A percentile compares a stretch with the other conserved stretches of the same genome.
Conservation (phyloP, 1,284 basidiomycete genomes). For the Cutaneotrichosporon sp. region DNA sequence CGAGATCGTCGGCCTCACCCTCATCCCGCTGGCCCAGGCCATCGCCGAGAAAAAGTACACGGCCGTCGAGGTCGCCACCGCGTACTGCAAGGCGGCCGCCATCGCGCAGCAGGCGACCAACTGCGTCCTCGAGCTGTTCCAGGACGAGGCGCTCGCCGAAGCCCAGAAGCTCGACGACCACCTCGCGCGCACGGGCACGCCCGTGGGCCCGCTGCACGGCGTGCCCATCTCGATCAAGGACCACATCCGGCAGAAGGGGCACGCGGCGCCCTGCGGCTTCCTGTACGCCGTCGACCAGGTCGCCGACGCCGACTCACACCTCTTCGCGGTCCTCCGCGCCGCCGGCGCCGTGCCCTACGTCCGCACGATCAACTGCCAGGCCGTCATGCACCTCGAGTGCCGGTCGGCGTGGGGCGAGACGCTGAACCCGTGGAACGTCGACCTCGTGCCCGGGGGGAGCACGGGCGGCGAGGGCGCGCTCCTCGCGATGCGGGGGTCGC, state of each 20-base stretch:
- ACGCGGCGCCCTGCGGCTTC: slow-evolving; percentile 36
- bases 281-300: slow-evolving; percentile 24
- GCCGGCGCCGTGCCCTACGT: slow-evolving; percentile 12
- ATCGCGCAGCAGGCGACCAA: slow-evolving; percentile 57
- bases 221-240: slow-evolving; percentile 64
- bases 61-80: slow-evolving; percentile 33
- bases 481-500: slow-evolving; percentile 41
- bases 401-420: slow-evolving; percentile 44
- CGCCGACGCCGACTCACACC: slow-evolving; percentile 16
- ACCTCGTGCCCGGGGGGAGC: slow-evolving; percentile 50
- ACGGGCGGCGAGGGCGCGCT: slow-evolving; percentile 55
- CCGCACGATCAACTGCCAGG: slow-evolving; percentile 30
- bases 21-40: slow-evolving; percentile 53
- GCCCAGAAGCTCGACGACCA: slow-evolving; percentile 65
- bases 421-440: slow-evolving; percentile 51
- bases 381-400: slow-evolving; percentile 38
- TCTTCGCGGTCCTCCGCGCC: slow-evolving; percentile 24
- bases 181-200: slow-evolving; percentile 56
- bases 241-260: slow-evolving; percentile 51
- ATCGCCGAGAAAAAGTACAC: slow-evolving; percentile 35
- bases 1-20: slow-evolving; percentile 49
- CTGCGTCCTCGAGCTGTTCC: slow-evolving; percentile 69
- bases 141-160: slow-evolving; percentile 62
- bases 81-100: slow-evolving; percentile 33
- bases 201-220: slow-evolving; percentile 62